Percentiles rank a stretch among this genome's conserved stretches.
These are phyloP conservation scores for Capronia coronata DNA, from an alignment of 2,329 filamentous ascomycete genomes.

Conservation along the genomic window DNA sequence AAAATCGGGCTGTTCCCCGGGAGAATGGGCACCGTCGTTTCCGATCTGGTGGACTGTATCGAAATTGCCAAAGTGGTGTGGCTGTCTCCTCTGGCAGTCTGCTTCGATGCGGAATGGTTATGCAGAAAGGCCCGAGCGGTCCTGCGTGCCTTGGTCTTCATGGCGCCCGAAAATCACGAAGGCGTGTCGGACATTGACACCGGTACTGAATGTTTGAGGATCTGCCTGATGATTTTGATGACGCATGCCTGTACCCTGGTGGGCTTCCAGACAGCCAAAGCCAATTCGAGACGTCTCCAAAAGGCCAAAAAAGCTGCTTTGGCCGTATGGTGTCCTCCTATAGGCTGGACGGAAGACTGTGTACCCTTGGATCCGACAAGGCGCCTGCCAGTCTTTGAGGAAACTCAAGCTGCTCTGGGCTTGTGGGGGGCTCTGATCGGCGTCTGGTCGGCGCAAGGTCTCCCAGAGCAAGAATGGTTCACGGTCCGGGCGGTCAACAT, in stretches of 20 bases:
- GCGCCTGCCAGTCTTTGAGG: slow-evolving; percentile 6
- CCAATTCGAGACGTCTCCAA: slow-evolving; percentile 14
- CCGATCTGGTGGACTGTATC: slow-evolving; percentile 22
- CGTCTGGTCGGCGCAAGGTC: slow-evolving; percentile 13
- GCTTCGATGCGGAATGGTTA: slow-evolving; percentile 25
- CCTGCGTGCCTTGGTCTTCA: slow-evolving; percentile 15
- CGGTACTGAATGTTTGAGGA: slow-evolving; percentile 14
- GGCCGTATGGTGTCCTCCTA: slow-evolving; percentile 16
- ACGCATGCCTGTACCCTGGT: slow-evolving; percentile 24
- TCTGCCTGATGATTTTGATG: slow-evolving; percentile 22
- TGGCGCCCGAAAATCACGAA: slow-evolving; percentile 18
- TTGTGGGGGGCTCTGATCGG: slow-evolving; percentile 18
- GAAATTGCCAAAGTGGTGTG: slow-evolving; percentile 26
- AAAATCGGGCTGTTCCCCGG: slow-evolving; percentile 13
- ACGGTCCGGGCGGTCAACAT: slow-evolving; percentile 18
- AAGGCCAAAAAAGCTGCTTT: slow-evolving; percentile 10
- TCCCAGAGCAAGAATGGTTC: slow-evolving; percentile 19
- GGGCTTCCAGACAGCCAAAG: slow-evolving; percentile 18
- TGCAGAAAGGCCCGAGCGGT: slow-evolving; percentile 23
- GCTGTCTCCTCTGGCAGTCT: slow-evolving; percentile 24
- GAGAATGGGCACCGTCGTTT: slow-evolving; percentile 9
- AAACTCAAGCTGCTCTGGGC: slow-evolving; percentile 16
- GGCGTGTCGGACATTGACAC: slow-evolving; percentile 12
- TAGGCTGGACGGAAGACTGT: slow-evolving; percentile 20
- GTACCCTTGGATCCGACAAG: slow-evolving; percentile 7